Evolutionary conservation across 73 alveolate species (phyloP).

Genomic region (Tetrahymena borealis): DNA sequence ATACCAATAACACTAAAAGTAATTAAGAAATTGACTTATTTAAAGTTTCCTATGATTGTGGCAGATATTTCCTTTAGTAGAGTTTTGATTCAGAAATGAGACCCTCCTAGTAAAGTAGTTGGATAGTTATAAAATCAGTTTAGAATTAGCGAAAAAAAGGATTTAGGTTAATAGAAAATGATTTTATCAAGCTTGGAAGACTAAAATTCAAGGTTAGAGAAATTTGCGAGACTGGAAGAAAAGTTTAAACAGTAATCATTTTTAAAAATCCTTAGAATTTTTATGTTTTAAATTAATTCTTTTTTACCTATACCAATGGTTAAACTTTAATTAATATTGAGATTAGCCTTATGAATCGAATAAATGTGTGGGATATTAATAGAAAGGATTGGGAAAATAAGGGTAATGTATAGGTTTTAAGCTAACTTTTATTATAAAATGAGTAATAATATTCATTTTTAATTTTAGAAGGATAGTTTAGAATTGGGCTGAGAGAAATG

Average conservation of each 20-base stretch:
- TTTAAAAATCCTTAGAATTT: background rate
- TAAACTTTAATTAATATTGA: no score
- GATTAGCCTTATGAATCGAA: no score
- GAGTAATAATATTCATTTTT: no score
- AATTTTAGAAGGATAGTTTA: no score
- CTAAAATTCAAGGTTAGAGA: background rate
- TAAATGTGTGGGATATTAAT: no score
- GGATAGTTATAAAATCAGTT: background rate
- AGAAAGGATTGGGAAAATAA: no score
- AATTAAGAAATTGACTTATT: background rate
- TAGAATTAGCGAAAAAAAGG: background rate
- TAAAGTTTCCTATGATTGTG: background rate
- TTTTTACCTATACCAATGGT: no score
- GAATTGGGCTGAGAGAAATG: no score
- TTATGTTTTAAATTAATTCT: no score
- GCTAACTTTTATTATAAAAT: no score
- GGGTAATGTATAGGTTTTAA: no score
- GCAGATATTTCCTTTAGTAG: background rate
- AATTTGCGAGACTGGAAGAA: background rate
- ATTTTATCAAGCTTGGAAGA: background rate
- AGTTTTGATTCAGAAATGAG: background rate
- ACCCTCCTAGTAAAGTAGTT: background rate
- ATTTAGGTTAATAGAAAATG: background rate
- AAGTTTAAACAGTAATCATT: background rate
- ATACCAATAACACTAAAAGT: background rate